These are phyloP conservation scores for Ophiostoma montium DNA, from an alignment of 2,329 filamentous ascomycete genomes.

Conservation along the genomic window DNA sequence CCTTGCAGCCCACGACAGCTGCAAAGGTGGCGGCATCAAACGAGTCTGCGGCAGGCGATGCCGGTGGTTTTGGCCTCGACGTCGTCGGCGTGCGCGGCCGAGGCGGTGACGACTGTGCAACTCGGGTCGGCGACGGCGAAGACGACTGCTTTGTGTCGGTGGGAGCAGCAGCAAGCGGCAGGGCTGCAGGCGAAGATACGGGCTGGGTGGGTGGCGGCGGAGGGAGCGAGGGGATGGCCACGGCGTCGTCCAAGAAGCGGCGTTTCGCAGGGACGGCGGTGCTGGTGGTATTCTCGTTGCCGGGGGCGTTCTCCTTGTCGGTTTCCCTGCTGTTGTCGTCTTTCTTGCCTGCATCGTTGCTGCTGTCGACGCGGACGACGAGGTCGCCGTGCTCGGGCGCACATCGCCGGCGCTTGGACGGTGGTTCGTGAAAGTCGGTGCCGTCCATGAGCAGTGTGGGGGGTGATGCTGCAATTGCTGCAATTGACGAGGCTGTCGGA, in stretches of 20 bases:
- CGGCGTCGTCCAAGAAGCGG: conserved; percentile 28
- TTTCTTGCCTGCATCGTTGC: not conserved
- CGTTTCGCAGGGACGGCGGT: conserved; percentile 11
- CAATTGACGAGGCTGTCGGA: too few species aligned
- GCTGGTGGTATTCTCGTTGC: conserved; percentile 15
- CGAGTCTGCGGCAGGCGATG: conserved; percentile 13
- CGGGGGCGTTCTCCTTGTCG: not conserved
- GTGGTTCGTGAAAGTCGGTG: conserved; percentile 21
- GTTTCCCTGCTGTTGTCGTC: conserved; percentile 9
- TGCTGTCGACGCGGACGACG: not conserved
- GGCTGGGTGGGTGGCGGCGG: not conserved
- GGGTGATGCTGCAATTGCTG: not conserved
- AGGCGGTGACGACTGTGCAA: conserved; percentile 1
- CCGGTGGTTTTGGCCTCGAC: not conserved
- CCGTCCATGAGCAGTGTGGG: too few species aligned
- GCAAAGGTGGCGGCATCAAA: conserved; percentile 48
- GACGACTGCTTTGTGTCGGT: not conserved
- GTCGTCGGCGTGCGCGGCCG: not conserved
- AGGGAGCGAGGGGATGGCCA: conserved; percentile 3
- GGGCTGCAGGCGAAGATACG: conserved; percentile 2
- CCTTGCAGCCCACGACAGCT: conserved; percentile 42
- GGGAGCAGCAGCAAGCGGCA: not conserved
- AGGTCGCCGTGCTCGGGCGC: not conserved
- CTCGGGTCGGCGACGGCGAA: conserved; percentile 1
- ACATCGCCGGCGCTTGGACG: conserved; percentile 22